These are phyloP conservation scores for Lentinula detonsa DNA, from an alignment of 768 basidiomycete genomes.

Conservation along the genomic window DNA sequence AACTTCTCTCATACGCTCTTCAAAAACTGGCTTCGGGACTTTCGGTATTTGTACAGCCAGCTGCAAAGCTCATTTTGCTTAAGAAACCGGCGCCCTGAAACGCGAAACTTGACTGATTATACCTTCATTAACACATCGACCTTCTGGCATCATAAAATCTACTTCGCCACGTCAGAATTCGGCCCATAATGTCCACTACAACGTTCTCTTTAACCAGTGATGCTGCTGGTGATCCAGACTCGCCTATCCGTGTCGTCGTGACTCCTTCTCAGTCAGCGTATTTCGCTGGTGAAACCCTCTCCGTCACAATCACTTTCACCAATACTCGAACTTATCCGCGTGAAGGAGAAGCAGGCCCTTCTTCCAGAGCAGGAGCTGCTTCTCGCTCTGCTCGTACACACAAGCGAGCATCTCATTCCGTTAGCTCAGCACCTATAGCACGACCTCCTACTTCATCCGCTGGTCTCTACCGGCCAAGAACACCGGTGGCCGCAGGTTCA, in stretches of 20 bases:
- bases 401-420: constrained; percentile 70
- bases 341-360: constrained; percentile 13
- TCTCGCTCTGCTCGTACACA: constrained; percentile 35
- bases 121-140: background rate
- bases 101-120: too few relatives aligned
- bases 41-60: background rate
- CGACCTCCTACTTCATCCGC: constrained; percentile 82
- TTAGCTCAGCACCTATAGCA: constrained; percentile 77
- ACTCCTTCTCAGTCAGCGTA: constrained; percentile 83
- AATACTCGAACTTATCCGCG: constrained; percentile 57
- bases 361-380: constrained; percentile 23
- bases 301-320: constrained; percentile 81
- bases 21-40: background rate
- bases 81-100: background rate
- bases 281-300: constrained; percentile 88
- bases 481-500: constrained; percentile 20
- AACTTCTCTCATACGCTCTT: background rate
- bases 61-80: background rate
- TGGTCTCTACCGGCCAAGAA: constrained; percentile 28
- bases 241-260: constrained; percentile 62
- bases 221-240: constrained; percentile 22
- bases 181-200: background rate
- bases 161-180: constrained; percentile 2
- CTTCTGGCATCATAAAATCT: background rate
- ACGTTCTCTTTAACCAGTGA: background rate